Evolutionary conservation across 495 filamentous ascomycete species (phyloP).

Genomic region (Chaetomium cochliodes): DNA sequence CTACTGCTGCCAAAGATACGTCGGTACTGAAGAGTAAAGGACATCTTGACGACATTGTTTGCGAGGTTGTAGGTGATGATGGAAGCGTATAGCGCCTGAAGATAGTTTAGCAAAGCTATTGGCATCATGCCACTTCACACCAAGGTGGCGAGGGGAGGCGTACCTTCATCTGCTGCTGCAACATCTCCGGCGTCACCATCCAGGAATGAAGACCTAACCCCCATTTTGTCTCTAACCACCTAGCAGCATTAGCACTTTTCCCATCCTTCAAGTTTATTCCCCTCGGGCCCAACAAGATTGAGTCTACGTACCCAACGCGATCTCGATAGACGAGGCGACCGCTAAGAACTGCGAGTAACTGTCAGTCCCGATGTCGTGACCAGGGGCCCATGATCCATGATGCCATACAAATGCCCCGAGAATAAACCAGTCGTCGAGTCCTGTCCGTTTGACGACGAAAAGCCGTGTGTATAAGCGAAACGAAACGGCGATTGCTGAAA

Average conservation of each 20-base stretch:
- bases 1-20: slow-evolving; percentile 3
- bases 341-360: background rate
- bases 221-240: background rate
- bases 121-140: background rate
- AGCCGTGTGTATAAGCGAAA: background rate
- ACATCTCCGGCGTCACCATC: background rate
- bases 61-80: background rate
- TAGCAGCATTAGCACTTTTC: background rate
- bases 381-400: background rate
- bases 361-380: background rate
- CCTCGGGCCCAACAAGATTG: background rate
- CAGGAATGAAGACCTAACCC: background rate
- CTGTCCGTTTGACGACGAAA: background rate
- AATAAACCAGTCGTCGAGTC: slow-evolving; percentile 8
- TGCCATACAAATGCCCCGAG: background rate
- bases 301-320: background rate
- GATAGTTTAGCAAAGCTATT: background rate
- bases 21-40: slow-evolving; percentile 4
- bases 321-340: background rate
- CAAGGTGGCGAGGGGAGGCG: background rate
- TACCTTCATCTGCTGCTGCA: slow-evolving; percentile 9
- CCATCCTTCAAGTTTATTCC: background rate
- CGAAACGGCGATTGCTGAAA: background rate
- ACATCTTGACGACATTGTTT: slow-evolving; percentile 2
- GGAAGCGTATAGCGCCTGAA: background rate